Conservation (phyloP, 192 early-diverging fungal species). For the Rhizophagus clarus region DNA sequence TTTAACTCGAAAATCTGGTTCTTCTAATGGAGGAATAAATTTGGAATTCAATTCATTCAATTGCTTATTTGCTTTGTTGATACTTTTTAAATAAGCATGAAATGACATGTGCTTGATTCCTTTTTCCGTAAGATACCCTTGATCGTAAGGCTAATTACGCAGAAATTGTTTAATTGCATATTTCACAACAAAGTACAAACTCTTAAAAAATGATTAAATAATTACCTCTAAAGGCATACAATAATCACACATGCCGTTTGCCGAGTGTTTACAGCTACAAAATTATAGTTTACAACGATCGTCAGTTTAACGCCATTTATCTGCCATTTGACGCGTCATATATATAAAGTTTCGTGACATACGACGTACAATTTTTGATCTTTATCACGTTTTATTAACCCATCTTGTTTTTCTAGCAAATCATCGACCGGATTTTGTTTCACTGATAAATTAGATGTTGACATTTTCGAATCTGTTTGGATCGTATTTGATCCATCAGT, state of each 20-base stretch:
- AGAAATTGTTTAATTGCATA: neutral
- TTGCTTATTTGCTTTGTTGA: constrained; percentile 65
- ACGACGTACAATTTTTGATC: constrained; percentile 84
- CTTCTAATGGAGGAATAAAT: constrained; percentile 84
- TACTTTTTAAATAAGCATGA: constrained; percentile 83
- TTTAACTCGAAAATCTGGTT: constrained; percentile 78
- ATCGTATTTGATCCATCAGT: neutral
- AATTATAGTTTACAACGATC: neutral
- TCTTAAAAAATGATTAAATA: neutral
- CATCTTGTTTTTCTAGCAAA: constrained; percentile 76
- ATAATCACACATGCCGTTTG: constrained; percentile 90
- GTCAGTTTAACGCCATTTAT: neutral
- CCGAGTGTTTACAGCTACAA: constrained; percentile 75
- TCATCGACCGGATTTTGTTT: constrained; percentile 80
- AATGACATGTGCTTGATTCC: constrained; percentile 98
- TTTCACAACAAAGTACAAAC: neutral
- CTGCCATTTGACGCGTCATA: neutral
- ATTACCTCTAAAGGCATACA: constrained; percentile 83
- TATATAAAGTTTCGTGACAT: constrained; percentile 18
- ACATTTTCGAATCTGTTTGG: neutral
- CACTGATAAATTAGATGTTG: constrained; percentile 19
- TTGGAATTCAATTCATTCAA: constrained; percentile 47
- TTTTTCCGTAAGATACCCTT: constrained; percentile 82
- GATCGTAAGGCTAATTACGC: constrained; percentile 73
- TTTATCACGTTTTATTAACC: constrained; percentile 77